Base-by-base conservation (phyloP, 129 eudicot genomes). In the Gnaphalium uliginosum region DNA sequence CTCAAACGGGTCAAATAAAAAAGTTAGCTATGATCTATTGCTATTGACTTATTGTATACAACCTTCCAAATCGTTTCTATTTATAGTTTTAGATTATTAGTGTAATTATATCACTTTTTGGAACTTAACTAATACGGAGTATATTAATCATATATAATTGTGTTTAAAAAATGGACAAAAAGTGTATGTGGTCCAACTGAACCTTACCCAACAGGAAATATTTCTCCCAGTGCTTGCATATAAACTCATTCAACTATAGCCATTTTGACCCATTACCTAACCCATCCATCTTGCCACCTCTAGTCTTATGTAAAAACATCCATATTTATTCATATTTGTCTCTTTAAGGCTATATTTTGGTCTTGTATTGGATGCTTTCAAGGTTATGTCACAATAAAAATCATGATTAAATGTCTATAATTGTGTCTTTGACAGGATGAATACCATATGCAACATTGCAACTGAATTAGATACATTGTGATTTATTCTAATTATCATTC, bases 381-480 rank as follows among this genome's bases (percentile, higher is more conserved):
- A 1, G 26, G 6, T 70, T 71, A 71, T 71, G 76, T 54, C 76
- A 54, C 65, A 21, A 54, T 9, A 72, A 33, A 10, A 72, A n/a
- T 4, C 3, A 18, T 6, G 26, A 22, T 22, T 19, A 19, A 19
- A 19, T 56, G 24, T 19, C 26, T 56, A 19, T 19, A 8, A 56
- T 56, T 57, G 76, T 72, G 54, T 23, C 37, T 23, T 72, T 72
- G 56, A 58, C 24, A 48, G n/a, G 32, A 58, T 58, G n/a, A 56
- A 72, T 57, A 50, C 25, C 46, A 4, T 0, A 43, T 66, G 68
- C 51, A 69, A 72, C 83, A 1, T 32, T 66, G 63, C 51, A 66
- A 72, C 83, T 53, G 72, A 76, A 68, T 79, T 76, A 15, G 66
- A 15, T 6, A 43, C 51, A 17, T 26, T 48, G 6, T 60, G 14